Evolutionary conservation across 176 grass and related monocot genomes (phyloP).

Genomic region (Aegilops umbellulata): DNA sequence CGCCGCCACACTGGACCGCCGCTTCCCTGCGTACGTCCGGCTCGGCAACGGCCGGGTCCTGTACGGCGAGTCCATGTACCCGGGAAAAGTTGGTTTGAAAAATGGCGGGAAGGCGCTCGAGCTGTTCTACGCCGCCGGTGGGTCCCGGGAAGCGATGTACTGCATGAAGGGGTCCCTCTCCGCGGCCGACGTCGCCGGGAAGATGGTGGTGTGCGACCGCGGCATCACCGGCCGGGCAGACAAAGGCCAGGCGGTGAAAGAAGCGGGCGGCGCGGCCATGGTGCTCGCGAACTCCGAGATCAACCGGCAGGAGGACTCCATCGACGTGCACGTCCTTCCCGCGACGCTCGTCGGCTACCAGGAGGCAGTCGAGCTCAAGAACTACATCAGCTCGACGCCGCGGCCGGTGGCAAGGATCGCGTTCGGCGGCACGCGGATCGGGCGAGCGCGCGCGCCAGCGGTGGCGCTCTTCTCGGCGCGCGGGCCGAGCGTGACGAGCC

Average conservation of each 20-base stretch:
- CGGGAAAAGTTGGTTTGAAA: constrained; percentile 61
- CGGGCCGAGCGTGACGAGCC: constrained; percentile 78
- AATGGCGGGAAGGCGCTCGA: constrained; percentile 64
- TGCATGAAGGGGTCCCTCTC: constrained; percentile 68
- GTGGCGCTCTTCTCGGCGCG: constrained; percentile 79
- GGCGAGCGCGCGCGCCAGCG: constrained; percentile 47
- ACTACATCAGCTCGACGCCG: constrained; percentile 54
- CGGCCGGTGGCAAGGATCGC: constrained; percentile 44
- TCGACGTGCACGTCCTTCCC: constrained; percentile 79
- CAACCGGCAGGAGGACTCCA: constrained; percentile 75
- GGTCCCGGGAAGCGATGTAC: constrained; percentile 53
- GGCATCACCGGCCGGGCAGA: constrained; percentile 70
- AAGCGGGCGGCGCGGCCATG: constrained; percentile 69
- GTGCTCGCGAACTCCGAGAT: constrained; percentile 74
- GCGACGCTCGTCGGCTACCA: constrained; percentile 62
- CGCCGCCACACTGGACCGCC: constrained; percentile 60
- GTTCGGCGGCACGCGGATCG: constrained; percentile 67
- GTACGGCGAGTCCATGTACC: constrained; percentile 92
- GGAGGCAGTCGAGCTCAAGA: constrained; percentile 59
- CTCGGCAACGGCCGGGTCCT: constrained; percentile 58
- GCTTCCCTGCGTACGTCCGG: constrained; percentile 66
- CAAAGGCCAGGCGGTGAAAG: constrained; percentile 73
- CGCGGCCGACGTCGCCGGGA: constrained; percentile 48
- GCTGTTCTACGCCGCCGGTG: constrained; percentile 55
- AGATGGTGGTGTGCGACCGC: constrained; percentile 80